Base-by-base conservation (phyloP, 2,329 filamentous ascomycete species). In the Alternaria arbusti region DNA sequence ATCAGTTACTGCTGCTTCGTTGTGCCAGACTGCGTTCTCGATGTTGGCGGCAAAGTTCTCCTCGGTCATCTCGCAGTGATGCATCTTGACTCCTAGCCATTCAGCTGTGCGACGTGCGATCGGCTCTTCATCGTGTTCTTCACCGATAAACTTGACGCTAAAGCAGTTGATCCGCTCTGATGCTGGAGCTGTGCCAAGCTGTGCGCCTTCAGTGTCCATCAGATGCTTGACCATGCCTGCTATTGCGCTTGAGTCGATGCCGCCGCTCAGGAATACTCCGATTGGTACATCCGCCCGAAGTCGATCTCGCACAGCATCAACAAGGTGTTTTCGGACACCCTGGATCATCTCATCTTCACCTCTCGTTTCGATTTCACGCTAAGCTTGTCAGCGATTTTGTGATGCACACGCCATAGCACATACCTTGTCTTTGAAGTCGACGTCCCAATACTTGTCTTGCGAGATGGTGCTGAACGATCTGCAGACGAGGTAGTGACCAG, bases 241-340 rank as follows among this genome's bases (percentile, higher is more conserved):
- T 22, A 89, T 75, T 2, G 83, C 80, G 0, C 86, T 88, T 0
- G 85, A 87, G 70, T 89, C 87, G 52, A 89, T 83, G 1, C 87
- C 87, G 5, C 87, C 87, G 22, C 82, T 85, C 0, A 89, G 77
- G 60, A 86, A 88, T 55, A 89, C 78, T 3, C 85, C 87, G 4
- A 89, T 79, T 0, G 86, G 85, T 0, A 88, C 87, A 70, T 89
- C 87, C 1, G 87, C 86, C 15, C 83, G 81, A 10, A 89, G 77
- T 6, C 87, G 83, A 17, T 87, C 66, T n/a, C 81, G 81, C 11
- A 88, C 78, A 0, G 86, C 81, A 30, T 88, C 85, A 1, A 87
- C 70, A 12, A 89, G 69, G 3, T 79, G 80, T 47, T 85, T 75
- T 6, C 86, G 79, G 0, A 88, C 84, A 3, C 81, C 83, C 20